Conservation (phyloP, 2,329 filamentous ascomycete species). For the Alternaria panax region DNA sequence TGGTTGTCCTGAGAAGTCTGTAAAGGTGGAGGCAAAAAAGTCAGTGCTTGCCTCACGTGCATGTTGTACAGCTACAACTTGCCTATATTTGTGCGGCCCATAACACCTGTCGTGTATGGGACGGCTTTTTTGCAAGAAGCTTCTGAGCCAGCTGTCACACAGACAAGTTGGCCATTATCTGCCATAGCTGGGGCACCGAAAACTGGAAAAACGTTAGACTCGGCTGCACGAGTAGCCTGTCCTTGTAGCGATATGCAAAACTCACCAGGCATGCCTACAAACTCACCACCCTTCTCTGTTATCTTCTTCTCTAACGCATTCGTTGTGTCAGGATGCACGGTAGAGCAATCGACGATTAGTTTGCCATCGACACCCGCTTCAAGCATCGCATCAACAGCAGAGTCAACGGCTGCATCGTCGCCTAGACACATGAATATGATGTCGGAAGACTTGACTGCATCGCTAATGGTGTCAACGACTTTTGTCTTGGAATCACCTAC, state of each 20-base stretch:
- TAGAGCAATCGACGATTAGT: constrained; percentile 86
- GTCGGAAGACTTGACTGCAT: constrained; percentile 72
- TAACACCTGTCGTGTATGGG: constrained; percentile 77
- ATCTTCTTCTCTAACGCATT: constrained; percentile 68
- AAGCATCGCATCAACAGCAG: constrained; percentile 66
- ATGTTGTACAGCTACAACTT: too few species aligned
- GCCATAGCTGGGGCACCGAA: constrained; percentile 77
- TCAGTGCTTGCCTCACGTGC: too few species aligned
- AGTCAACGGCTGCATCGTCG: constrained; percentile 76
- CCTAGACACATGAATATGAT: constrained; percentile 84
- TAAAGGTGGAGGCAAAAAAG: too few species aligned
- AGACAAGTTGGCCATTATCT: constrained; percentile 73
- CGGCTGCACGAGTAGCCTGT: constrained; percentile 15
- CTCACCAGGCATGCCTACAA: constrained; percentile 72
- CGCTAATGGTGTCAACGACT: constrained; percentile 69
- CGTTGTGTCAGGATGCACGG: constrained; percentile 83
- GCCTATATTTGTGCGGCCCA: constrained; percentile 71
- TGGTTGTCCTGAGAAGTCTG: constrained; percentile 73
- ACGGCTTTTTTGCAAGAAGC: constrained; percentile 68
- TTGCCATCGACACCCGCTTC: constrained; percentile 69
- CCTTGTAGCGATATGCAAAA: not conserved
- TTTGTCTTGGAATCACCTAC: constrained; percentile 67
- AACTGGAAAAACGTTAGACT: constrained; percentile 52
- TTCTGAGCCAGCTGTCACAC: constrained; percentile 73
- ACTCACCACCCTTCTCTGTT: constrained; percentile 68